phyloP scores from a whole-genome alignment of 345 rosid species.

The Dimocarpus longan region DNA sequence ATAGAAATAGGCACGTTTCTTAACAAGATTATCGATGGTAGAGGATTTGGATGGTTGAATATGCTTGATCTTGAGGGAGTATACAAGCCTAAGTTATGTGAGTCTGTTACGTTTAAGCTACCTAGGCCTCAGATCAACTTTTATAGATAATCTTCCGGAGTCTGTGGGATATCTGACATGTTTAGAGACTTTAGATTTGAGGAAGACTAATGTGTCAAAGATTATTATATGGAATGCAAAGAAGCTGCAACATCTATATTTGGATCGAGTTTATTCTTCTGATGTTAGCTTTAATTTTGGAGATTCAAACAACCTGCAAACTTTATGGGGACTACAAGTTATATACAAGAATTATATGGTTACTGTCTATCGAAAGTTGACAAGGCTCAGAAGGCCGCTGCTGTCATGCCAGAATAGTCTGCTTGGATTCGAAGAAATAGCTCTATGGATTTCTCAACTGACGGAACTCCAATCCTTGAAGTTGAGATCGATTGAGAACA shows the following conservation, averaged over 20 bases:
- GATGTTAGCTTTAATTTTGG: no score
- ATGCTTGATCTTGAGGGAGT: not conserved
- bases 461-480: slow-evolving; percentile 31
- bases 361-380: not conserved
- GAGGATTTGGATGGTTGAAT: not conserved
- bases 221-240: not conserved
- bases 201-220: slow-evolving; percentile 7
- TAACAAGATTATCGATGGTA: not conserved
- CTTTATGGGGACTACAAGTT: not conserved
- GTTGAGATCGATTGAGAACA: slow-evolving; percentile 21
- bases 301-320: not conserved
- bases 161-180: slow-evolving; percentile 6
- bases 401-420: slow-evolving; percentile 6
- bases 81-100: not conserved
- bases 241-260: slow-evolving; percentile 28
- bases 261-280: not conserved
- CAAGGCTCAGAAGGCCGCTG: slow-evolving; percentile 26
- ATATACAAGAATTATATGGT: no score
- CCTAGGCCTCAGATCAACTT: slow-evolving; percentile 31
- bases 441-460: no score
- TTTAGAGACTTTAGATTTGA: slow-evolving; percentile 31
- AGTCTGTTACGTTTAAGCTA: no score
- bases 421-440: not conserved
- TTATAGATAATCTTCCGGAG: slow-evolving; percentile 13
- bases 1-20: not conserved